Percentiles rank a stretch among this genome's conserved stretches.
Conservation (phyloP, 352 stramenopile genomes). For the Phytophthora sp. region DNA sequence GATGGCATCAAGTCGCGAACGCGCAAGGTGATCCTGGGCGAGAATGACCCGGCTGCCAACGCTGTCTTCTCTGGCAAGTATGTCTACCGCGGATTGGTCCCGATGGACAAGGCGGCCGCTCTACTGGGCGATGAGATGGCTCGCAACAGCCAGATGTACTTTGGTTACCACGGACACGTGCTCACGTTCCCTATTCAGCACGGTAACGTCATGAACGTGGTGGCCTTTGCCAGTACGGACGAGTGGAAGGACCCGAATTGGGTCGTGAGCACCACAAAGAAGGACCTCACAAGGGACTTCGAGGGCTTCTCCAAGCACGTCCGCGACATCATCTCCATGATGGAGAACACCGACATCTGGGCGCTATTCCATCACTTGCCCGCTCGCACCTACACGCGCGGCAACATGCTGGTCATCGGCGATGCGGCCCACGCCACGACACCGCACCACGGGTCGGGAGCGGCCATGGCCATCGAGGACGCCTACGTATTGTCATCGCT, state of each 20-base stretch:
- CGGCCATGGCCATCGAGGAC: conserved; percentile 44
- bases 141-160: conserved; percentile 51
- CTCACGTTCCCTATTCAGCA: conserved; percentile 45
- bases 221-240: conserved; percentile 42
- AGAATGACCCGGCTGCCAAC: conserved; percentile 35
- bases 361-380: conserved; percentile 40
- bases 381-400: conserved; percentile 39
- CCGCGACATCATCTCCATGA: conserved; percentile 46
- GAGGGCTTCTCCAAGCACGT: conserved; percentile 37
- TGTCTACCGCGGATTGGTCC: conserved; percentile 40
- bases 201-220: conserved; percentile 44
- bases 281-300: conserved; percentile 40
- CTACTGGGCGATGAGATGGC: conserved; percentile 39
- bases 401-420: conserved; percentile 38
- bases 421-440: conserved; percentile 43
- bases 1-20: conserved; percentile 43
- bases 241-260: conserved; percentile 44
- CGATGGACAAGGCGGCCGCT: conserved; percentile 44
- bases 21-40: conserved; percentile 34
- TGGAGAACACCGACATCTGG: conserved; percentile 48
- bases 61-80: conserved; percentile 46
- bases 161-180: conserved; percentile 44
- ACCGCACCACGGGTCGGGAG: conserved; percentile 38
- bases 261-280: conserved; percentile 41
- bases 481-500: conserved; percentile 40